Base-by-base conservation (phyloP, 78 protist species). In the Protostelium mycophagum region DNA sequence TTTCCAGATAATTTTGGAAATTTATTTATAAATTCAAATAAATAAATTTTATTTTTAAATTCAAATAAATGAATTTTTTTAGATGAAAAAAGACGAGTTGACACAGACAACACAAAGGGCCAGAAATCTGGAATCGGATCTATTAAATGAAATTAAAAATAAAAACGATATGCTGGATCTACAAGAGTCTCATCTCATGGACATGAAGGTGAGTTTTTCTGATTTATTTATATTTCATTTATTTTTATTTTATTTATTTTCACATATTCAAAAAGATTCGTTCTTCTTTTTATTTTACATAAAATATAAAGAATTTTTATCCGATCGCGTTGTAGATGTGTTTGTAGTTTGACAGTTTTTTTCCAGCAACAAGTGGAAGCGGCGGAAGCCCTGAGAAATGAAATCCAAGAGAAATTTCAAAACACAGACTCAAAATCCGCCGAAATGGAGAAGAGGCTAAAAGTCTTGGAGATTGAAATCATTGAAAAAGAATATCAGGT, bases 191-290 rank as follows among this genome's bases (percentile, higher is more conserved):
- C 16, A 51, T 51, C 73, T 51, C 73, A 5, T 25, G 16, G 73
- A 51, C 73, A 51, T 51, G 73, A 51, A 51, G 73, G 73, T 51
- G 73, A 51, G n/a, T n/a, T n/a, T n/a, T n/a, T n/a, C n/a, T n/a
- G n/a, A n/a, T n/a, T n/a, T n/a, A n/a, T n/a, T n/a, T n/a, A n/a
- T n/a, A n/a, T n/a, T n/a, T n/a, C n/a, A n/a, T n/a, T n/a, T n/a
- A n/a, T n/a, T n/a, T n/a, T n/a, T n/a, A n/a, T n/a, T n/a, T n/a
- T n/a, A n/a, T n/a, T n/a, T n/a, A n/a, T n/a, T n/a, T n/a, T n/a
- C n/a, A n/a, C n/a, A n/a, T n/a, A n/a, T n/a, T n/a, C n/a, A n/a
- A n/a, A n/a, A n/a, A n/a, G n/a, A n/a, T n/a, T n/a, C n/a, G n/a
- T n/a, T n/a, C n/a, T n/a, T n/a, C n/a, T n/a, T n/a, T n/a, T n/a